Evolutionary conservation across 495 filamentous ascomycete genomes (phyloP), one percentile per base, ranked within the genome.

Genomic region (Glonium stellatum): DNA sequence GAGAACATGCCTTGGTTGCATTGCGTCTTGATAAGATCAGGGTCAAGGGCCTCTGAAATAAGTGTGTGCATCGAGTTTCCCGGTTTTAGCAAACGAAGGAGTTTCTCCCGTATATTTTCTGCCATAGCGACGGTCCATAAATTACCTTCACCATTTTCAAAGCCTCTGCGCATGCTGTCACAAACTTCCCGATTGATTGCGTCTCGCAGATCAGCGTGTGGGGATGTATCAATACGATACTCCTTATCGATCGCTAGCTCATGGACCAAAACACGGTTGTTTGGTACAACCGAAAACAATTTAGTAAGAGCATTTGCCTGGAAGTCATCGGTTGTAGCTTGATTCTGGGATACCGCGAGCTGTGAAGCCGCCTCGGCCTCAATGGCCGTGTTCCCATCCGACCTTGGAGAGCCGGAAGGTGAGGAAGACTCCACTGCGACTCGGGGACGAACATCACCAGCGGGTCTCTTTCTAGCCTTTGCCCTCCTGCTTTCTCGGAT

Each of bases 171-270:
- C 87, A 98, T 92, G 63, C 81, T 79, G 31, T 84, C 79, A 61
- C 89, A 92, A 58, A 96, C 81, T 15, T 86, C 83, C 1, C 77
- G 75, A 58, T 85, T 82, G 49, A 82, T 54, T 78, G 78, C 61
- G 71, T 77, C 59, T 73, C 83, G 65, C 77, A 79, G 35, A 25
- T 75, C 65, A 10, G 72, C 68, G 13, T 71, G 67, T 1, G 70
- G 63, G 11, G 66, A 61, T 11, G 67, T 52, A 72, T 84, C 80
- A 15, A 87, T 79, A 57, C 78, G 79, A 65, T 79, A 98, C 63
- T 93, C 86, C 66, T 86, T 87, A 70, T 97, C 92, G 64, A 98
- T 87, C 36, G 92, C 85, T 23, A 98, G 78, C 70, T 97, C 93
- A 70, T 97, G 93, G 4, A 95, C 85, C 42, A 98, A 75, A 23